Conservation (phyloP, 345 rosid genomes). For the Bruguiera sexangula region DNA sequence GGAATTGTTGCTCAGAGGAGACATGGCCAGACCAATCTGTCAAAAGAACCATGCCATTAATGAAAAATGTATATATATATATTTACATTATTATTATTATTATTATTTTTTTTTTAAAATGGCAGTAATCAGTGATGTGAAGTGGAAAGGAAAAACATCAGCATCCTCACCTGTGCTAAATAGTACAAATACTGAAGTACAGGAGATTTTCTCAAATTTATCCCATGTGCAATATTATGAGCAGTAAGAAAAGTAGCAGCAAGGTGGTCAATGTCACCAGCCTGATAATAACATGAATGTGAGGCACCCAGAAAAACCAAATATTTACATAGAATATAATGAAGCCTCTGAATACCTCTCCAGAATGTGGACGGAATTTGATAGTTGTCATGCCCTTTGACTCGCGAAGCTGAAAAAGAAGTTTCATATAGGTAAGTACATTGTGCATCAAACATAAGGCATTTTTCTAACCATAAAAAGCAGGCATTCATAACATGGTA, state of each 20-base stretch:
- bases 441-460: constrained; percentile 5
- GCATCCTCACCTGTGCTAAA: constrained; percentile 69
- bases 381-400: constrained; percentile 98
- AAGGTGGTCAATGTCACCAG: constrained; percentile 98
- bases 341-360: constrained; percentile 57
- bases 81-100: no score
- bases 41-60: constrained; percentile 18
- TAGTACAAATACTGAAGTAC: constrained; percentile 98
- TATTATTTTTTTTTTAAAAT: background rate
- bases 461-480: no score
- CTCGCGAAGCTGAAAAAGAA: constrained; percentile 80
- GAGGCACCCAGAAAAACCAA: constrained; percentile 9
- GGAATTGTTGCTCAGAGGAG: constrained; percentile 99
- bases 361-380: constrained; percentile 92
- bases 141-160: background rate
- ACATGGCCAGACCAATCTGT: constrained; percentile 98
- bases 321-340: background rate
- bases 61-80: background rate
- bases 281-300: constrained; percentile 44
- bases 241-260: constrained; percentile 95
- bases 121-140: constrained; percentile 1
- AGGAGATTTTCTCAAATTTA: constrained; percentile 97
- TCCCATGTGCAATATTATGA: constrained; percentile 97
- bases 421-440: constrained; percentile 17
- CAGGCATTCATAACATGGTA: background rate